Conservation (phyloP, 148 eudicot genomes). For the Nyssa sinensis region DNA sequence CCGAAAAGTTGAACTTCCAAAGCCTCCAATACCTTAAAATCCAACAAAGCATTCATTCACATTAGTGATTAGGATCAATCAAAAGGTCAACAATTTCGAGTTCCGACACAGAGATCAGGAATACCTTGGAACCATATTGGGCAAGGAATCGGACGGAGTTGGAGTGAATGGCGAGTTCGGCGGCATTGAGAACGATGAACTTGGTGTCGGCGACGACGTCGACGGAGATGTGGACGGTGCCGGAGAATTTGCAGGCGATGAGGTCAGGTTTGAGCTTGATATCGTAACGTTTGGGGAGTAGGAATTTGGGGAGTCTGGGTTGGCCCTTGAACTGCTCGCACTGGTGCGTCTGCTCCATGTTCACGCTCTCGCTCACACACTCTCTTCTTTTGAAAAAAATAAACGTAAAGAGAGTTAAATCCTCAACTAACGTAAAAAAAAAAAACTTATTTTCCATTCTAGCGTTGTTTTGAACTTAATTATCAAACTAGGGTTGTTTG, state of each 20-base stretch:
- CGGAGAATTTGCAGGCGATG: conserved; percentile 61
- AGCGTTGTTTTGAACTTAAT: too few species aligned
- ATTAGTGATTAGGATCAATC: not conserved
- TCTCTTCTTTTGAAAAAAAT: too few species aligned
- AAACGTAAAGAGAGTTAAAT: too few species aligned
- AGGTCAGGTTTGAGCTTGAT: conserved; percentile 78
- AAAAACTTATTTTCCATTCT: too few species aligned
- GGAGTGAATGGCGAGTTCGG: conserved; percentile 59
- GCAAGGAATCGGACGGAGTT: conserved; percentile 52
- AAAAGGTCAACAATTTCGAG: not conserved
- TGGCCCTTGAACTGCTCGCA: conserved; percentile 66
- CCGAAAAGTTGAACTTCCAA: conserved; percentile 50
- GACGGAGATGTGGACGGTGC: conserved; percentile 57
- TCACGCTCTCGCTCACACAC: too few species aligned
- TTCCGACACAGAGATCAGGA: not conserved
- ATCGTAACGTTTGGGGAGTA: conserved; percentile 68
- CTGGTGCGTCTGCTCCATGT: conserved; percentile 10
- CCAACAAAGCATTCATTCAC: not conserved
- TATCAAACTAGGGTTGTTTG: too few species aligned
- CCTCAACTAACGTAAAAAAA: too few species aligned
- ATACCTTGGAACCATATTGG: conserved; percentile 44
- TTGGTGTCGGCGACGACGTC: conserved; percentile 64
- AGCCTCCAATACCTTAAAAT: conserved; percentile 51
- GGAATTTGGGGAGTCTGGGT: conserved; percentile 73
- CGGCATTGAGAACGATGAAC: conserved; percentile 79